Evolutionary conservation across 257 asterid genomes (phyloP), one percentile per base, ranked within the genome.

Genomic region (Fraxinus quadrangulata): DNA sequence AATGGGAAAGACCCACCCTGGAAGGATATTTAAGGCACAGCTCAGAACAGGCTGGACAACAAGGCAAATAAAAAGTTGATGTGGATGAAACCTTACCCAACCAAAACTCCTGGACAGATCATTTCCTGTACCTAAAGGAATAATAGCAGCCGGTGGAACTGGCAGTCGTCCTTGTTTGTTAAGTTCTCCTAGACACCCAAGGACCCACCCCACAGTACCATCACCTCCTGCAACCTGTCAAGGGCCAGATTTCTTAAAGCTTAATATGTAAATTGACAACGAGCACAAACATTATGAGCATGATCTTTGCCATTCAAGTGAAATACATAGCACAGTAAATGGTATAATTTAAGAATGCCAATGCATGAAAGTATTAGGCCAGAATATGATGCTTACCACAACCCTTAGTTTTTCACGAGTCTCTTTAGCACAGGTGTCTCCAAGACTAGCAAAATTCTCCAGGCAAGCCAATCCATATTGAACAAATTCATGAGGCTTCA

Each of bases 181-280:
- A 63, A 95, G 96, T 84, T 91, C 94, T 59, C 97, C 99, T 36
- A 95, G 91, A 83, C 99, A 95, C 7, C 99, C 98, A 3, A 95
- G 97, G 75, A 93, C 93, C 99, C 99, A 95, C 28, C 99, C 99
- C 42, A 95, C 98, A 16, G 99, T 93, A 69, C 99, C 99, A 85
- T 95, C 99, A 85, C 99, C 99, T 73, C 99, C 99, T 10, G 99
- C 99, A 73, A 93, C 99, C 99, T 95, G 88, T 79, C 85, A 87
- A 85, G 75, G 49, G 75, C 76, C 77, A 72, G 71, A 36, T 76
- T 56, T 73, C 45, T 80, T 42, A 78, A 59, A 71, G 47, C 76
- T 59, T 40, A 71, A 71, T 59, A 77, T 70, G 70, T 45, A 39
- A 36, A 71, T 69, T 67, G 14, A 51, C 59, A 39, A 67, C 39